Evolutionary conservation across 768 basidiomycete genomes (phyloP).

Genomic region (Kwoniella sp.): DNA sequence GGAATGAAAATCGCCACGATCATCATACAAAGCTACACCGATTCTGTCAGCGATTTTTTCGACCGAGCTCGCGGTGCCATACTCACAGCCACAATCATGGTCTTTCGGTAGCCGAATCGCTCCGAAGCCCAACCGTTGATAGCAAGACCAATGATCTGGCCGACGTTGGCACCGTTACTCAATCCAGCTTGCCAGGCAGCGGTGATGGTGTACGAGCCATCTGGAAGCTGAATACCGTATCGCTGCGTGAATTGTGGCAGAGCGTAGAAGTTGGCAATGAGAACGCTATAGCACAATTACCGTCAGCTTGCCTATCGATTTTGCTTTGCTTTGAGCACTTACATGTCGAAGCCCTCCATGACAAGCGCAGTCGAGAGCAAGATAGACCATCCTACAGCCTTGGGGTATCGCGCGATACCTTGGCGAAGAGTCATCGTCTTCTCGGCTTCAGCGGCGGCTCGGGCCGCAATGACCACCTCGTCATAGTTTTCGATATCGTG

Average conservation of each 20-base stretch:
- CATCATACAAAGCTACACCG: slow-evolving; percentile 19
- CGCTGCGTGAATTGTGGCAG: slow-evolving; percentile 36
- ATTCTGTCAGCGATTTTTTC: neutral
- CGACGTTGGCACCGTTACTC: slow-evolving; percentile 51
- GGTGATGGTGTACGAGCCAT: slow-evolving; percentile 48
- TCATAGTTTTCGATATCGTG: slow-evolving; percentile 17
- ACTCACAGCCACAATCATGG: slow-evolving; percentile 39
- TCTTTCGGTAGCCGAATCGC: slow-evolving; percentile 50
- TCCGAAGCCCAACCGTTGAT: slow-evolving; percentile 41
- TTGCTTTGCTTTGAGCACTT: neutral
- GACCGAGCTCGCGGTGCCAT: neutral
- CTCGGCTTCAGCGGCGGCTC: slow-evolving; percentile 9
- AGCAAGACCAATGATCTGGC: slow-evolving; percentile 51
- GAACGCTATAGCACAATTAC: slow-evolving; percentile 3
- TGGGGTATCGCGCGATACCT: slow-evolving; percentile 14
- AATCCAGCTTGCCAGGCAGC: slow-evolving; percentile 55
- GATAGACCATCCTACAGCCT: slow-evolving; percentile 21
- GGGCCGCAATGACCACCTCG: slow-evolving; percentile 6
- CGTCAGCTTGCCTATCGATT: neutral
- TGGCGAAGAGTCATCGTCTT: slow-evolving; percentile 16
- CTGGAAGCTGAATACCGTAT: slow-evolving; percentile 31
- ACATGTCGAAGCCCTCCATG: slow-evolving; percentile 22
- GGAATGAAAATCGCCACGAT: slow-evolving; percentile 43
- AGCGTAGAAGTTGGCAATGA: slow-evolving; percentile 30
- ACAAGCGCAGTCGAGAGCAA: slow-evolving; percentile 17